A percentile compares a stretch with the other conserved stretches of the same genome.
Evolutionary conservation across 768 basidiomycete genomes (phyloP).

Genomic region (Hemileccinum rubropunctum): DNA sequence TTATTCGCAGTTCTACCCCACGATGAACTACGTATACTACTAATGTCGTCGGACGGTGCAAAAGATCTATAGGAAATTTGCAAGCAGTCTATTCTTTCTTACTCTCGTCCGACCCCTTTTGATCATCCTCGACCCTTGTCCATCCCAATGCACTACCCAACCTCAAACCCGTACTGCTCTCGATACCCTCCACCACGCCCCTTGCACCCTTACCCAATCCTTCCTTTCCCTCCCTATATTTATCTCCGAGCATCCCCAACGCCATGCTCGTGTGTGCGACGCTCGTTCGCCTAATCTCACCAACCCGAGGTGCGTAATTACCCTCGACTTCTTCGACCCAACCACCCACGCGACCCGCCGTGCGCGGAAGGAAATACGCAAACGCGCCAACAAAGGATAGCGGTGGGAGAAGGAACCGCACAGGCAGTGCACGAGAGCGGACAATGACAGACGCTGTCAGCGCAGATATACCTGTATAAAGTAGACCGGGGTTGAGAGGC

Average conservation of each 20-base stretch:
- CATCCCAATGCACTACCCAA: slow-evolving; percentile 57
- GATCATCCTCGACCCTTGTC: slow-evolving; percentile 21
- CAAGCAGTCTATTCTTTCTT: slow-evolving; percentile 11
- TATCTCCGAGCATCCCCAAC: slow-evolving; percentile 54
- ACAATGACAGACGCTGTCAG: slow-evolving; percentile 86
- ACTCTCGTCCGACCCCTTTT: slow-evolving; percentile 14
- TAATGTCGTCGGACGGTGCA: background rate
- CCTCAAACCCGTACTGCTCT: slow-evolving; percentile 73
- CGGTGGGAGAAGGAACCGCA: slow-evolving; percentile 76
- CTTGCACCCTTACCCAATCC: slow-evolving; percentile 44
- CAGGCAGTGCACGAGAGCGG: slow-evolving; percentile 67
- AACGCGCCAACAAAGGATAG: slow-evolving; percentile 65
- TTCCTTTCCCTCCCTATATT: slow-evolving; percentile 44
- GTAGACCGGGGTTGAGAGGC: slow-evolving; percentile 80
- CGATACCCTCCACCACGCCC: slow-evolving; percentile 50
- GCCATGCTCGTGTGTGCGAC: slow-evolving; percentile 60
- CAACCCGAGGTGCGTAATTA: slow-evolving; percentile 61
- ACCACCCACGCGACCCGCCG: slow-evolving; percentile 61
- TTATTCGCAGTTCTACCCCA: background rate
- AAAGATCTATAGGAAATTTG: background rate
- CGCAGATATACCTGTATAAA: slow-evolving; percentile 87
- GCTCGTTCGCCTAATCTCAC: slow-evolving; percentile 64
- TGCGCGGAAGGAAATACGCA: slow-evolving; percentile 85
- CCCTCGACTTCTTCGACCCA: slow-evolving; percentile 74
- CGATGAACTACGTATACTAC: background rate